phyloP scores from a whole-genome alignment of 2,329 filamentous ascomycete species.

The Sarocladium strictum region DNA sequence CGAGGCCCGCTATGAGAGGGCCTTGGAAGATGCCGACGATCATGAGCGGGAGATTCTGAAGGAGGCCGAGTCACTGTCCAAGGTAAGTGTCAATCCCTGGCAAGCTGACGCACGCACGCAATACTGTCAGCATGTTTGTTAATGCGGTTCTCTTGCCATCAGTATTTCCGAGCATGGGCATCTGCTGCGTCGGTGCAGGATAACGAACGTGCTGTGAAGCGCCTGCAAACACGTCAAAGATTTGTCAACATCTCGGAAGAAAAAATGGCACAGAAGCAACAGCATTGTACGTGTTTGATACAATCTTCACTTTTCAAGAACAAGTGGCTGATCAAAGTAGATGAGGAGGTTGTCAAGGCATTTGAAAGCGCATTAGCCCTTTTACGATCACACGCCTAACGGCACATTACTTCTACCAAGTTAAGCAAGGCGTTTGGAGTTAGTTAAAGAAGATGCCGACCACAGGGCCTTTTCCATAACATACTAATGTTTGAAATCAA shows the following conservation, averaged over 20 bases:
- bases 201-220: slow-evolving; percentile 69
- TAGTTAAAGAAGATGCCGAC: no score
- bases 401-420: background rate
- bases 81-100: slow-evolving; percentile 49
- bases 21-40: slow-evolving; percentile 55
- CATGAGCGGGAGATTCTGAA: slow-evolving; percentile 60
- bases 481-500: no score
- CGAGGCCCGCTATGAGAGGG: slow-evolving; percentile 59
- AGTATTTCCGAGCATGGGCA: slow-evolving; percentile 81
- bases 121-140: no score
- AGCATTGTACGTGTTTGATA: slow-evolving; percentile 61
- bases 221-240: slow-evolving; percentile 71
- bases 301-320: background rate
- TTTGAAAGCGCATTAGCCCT: slow-evolving; percentile 58
- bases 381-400: slow-evolving; percentile 30
- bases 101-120: no score
- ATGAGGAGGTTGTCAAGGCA: slow-evolving; percentile 52
- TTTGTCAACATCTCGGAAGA: slow-evolving; percentile 72
- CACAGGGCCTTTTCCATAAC: no score
- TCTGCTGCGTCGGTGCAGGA: slow-evolving; percentile 66
- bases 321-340: slow-evolving; percentile 16
- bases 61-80: slow-evolving; percentile 62
- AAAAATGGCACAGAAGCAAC: slow-evolving; percentile 65
- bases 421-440: background rate
- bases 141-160: background rate